phyloP scores from a whole-genome alignment of 768 basidiomycete genomes.

The Mycena maculata region DNA sequence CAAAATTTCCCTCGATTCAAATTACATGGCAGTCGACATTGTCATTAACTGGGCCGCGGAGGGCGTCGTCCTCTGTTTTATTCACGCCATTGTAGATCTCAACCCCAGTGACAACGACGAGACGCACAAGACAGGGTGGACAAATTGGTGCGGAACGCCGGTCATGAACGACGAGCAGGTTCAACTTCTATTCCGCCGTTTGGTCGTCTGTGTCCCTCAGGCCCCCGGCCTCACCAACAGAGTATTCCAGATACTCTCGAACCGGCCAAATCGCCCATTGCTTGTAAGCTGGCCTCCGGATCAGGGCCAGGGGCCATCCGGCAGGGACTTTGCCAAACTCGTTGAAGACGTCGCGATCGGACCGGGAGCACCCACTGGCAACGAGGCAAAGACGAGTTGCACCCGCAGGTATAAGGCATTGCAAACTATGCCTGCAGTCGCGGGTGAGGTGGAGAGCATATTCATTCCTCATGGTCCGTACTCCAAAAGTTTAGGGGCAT shows the following conservation, averaged over 20 bases:
- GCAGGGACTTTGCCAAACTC: conserved; percentile 66
- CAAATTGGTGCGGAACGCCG: conserved; percentile 91
- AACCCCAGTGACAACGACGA: conserved; percentile 80
- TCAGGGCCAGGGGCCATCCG: conserved; percentile 55
- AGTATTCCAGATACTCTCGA: conserved; percentile 84
- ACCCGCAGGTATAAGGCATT: conserved; percentile 85
- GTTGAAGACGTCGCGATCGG: conserved; percentile 77
- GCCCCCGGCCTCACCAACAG: conserved; percentile 60
- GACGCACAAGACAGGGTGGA: conserved; percentile 76
- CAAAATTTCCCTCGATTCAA: conserved; percentile 73
- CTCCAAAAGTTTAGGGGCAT: conserved; percentile 33
- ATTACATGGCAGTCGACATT: conserved; percentile 90
- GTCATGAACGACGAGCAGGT: conserved; percentile 68
- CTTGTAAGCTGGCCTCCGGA: conserved; percentile 86
- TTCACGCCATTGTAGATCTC: conserved; percentile 85
- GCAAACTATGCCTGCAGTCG: conserved; percentile 70
- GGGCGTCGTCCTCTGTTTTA: conserved; percentile 88
- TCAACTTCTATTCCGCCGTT: conserved; percentile 67
- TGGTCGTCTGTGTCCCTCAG: conserved; percentile 66
- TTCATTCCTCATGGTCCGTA: conserved; percentile 89
- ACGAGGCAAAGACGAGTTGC: conserved; percentile 86
- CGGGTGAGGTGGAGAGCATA: conserved; percentile 82
- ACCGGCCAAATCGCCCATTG: conserved; percentile 62
- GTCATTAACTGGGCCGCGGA: conserved; percentile 92
- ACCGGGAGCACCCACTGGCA: conserved; percentile 58